Evolutionary conservation across 2,329 filamentous ascomycete species (phyloP), one percentile per base, ranked within the genome.

Genomic region (Dothistroma pini): DNA sequence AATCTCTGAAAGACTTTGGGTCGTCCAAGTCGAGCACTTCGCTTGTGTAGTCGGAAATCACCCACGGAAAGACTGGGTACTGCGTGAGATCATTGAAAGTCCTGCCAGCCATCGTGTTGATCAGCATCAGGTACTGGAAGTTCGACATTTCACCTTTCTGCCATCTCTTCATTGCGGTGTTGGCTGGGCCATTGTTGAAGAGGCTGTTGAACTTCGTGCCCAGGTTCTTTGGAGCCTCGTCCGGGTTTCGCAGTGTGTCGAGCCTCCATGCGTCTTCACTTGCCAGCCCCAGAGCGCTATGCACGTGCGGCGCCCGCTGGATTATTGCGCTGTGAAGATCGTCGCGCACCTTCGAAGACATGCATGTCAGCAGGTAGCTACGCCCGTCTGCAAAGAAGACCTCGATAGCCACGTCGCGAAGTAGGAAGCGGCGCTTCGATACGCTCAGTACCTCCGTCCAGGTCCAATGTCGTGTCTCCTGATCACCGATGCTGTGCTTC

Each of bases 1-100:
- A 78, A 71, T 99, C 93, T 65, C 95, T 86, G 76, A 96, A 99
- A 2, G 87, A 91, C 48, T 87, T 86, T 1, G 93, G 91, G 70
- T 97, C 86, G 38, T 86, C 86, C 49, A 99, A 78, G 71, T 99
- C 91, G 11, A 99, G 81, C 72, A 97, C 92, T 19, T 96, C 89
- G 69, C 93, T 97, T 0, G 89, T 93, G 73, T 99, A 99, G 72
- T 99, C 93, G 0, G 95, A 93, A 51, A 99, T 79, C 3, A 99
- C 88, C 95, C 95, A 99, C 0, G 95, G 95, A 66, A 99, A 99
- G 19, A 99, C 93, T 0, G 95, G 95, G 70, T 99, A 99, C 71
- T 99, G 96, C 0, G 95, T 99, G 19, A 99, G 81, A 72, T 99
- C 95, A 72, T 99, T 99, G 79, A 99, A 99, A 0, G 95, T 97